Evolutionary conservation across 345 rosid genomes (phyloP), one percentile per base, ranked within the genome.

Genomic region (Citrus maxima): DNA sequence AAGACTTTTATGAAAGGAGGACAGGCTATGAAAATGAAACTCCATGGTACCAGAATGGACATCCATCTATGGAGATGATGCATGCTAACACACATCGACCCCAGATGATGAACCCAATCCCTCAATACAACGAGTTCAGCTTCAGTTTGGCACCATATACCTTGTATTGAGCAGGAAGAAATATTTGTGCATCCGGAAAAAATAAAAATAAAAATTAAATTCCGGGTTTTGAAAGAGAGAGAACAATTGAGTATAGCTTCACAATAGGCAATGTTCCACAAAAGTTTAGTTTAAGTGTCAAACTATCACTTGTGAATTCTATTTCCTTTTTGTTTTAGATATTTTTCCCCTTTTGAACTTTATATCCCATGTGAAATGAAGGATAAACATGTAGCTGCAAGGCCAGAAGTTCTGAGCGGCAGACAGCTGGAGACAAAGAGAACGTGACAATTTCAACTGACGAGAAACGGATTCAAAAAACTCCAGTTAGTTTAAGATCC

Each of bases 11-110:
- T 12, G 16, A 42, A 12, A 42, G 16, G 67, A 56, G 64, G 67
- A 77, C 78, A 40, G 54, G 35, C 82, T 76, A 73, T 78, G 69
- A 70, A 18, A 73, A 22, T 30, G 59, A 69, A 62, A 69, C 65
- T 61, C 75, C 58, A 24, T 69, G 68, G 2, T 58, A 76, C 62
- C 72, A 80, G 67, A 9, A 71, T 67, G 58, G 75, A 46, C 49
- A 71, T 79, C 87, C 86, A 76, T 67, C 83, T 1, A 3, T 60
- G 1, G 65, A 74, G 12, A 82, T 54, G 76, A 70, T 73, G 30
- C 21, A 67, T 7, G 24, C 3, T 16, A 55, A 35, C 66, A 74
- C 28, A 74, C 65, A 54, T 28, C 81, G 76, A 30, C 77, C 75
- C 62, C 30, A 60, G 19, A 70, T 76, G 78, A 80, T 67, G 38